A percentile compares a stretch with the other conserved stretches of the same genome.
Conservation (phyloP, 176 grass and related monocot species). For the Phoenix roebelenii region DNA sequence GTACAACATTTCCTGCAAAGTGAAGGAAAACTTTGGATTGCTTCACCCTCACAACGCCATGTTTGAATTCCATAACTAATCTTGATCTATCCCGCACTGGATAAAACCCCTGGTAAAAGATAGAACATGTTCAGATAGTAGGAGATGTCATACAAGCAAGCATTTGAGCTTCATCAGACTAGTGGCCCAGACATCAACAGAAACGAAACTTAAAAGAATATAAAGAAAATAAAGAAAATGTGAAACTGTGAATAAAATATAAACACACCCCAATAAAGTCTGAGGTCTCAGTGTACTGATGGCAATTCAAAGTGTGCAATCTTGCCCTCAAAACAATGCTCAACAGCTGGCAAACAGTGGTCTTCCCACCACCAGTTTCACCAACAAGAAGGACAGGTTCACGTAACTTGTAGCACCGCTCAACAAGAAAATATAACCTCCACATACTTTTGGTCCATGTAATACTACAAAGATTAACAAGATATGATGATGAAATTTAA, state of each 20-base stretch:
- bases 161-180: not conserved
- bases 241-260: constrained; percentile 2
- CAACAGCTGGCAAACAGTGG: constrained; percentile 88
- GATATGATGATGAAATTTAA: not conserved
- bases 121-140: not conserved
- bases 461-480: constrained; percentile 44
- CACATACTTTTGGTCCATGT: constrained; percentile 95
- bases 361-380: constrained; percentile 93
- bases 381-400: constrained; percentile 98
- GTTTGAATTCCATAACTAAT: constrained; percentile 60
- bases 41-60: constrained; percentile 44
- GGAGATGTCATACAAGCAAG: constrained; percentile 1
- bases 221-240: constrained; percentile 4
- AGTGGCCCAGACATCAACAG: too few relatives aligned
- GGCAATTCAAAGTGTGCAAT: constrained; percentile 92
- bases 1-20: constrained; percentile 46
- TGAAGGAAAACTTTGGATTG: constrained; percentile 45
- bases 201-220: not conserved
- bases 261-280: constrained; percentile 91
- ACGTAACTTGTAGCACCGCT: constrained; percentile 70
- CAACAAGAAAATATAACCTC: constrained; percentile 83
- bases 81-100: constrained; percentile 86
- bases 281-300: constrained; percentile 95
- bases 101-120: constrained; percentile 63
- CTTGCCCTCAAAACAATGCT: constrained; percentile 55